Evolutionary conservation across 257 asterid species (phyloP), one percentile per base, ranked within the genome.

Genomic region (Nicotiana undulata): DNA sequence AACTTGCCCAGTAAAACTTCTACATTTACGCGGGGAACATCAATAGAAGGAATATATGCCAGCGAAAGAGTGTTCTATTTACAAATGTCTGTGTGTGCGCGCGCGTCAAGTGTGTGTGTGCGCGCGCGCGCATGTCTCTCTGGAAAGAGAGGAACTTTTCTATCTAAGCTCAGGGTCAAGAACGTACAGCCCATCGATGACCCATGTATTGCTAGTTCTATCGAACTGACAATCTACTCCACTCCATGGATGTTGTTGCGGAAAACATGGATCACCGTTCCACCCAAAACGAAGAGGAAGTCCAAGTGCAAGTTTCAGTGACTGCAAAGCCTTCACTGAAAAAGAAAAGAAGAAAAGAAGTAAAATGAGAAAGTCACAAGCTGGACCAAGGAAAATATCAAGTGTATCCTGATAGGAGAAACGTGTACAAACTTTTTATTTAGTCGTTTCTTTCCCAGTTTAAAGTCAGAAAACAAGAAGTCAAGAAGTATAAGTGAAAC

Each of bases 231-330:
- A 96, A 84, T 96, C 98, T 79, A 95, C 89, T 83, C 99, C 99
- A 83, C 90, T 94, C 99, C 98, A 96, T 5, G 99, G 98, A 87
- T 94, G 99, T 80, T 89, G 92, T 83, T 94, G 97, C 34, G 99
- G 99, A 81, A 90, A 96, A 85, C 99, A 96, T 60, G 98, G 98
- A 86, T 96, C 98, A 34, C 98, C 99, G 65, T 96, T 96, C 99
- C 99, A 96, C 84, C 99, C 98, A 49, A 96, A 85, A 75, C 98
- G 98, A 80, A 88, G 96, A 74, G 98, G 99, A 89, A 96, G 99
- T 76, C 96, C 97, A 22, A 94, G 98, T 56, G 95, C 82, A 34
- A 72, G 80, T 89, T 92, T 96, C 89, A 96, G 81, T 13, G 83
- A 85, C 81, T 90, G 97, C 90, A 96, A 88, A 32, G 95, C 97